Evolutionary conservation across 208 protist species (phyloP).

Genomic region (Leishmania tropica): DNA sequence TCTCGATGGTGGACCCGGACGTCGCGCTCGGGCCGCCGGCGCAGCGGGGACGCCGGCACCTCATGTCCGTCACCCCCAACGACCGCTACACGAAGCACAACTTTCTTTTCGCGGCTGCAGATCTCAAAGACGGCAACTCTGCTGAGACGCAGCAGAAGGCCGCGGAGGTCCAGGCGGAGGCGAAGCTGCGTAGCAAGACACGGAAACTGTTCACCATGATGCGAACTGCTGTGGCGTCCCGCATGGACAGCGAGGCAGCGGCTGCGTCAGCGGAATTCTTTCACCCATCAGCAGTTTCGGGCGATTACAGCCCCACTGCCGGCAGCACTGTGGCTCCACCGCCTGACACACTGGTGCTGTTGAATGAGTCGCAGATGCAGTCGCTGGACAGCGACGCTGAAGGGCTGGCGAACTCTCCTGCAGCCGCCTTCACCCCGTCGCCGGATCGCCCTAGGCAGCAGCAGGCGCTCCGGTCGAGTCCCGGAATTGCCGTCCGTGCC

Average conservation of each 20-base stretch:
- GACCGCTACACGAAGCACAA: conserved; percentile 74
- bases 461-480: background rate
- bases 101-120: conserved; percentile 79
- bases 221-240: conserved; percentile 31
- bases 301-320: conserved; percentile 6
- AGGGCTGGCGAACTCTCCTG: background rate
- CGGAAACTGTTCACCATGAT: conserved; percentile 69
- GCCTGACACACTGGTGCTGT: conserved; percentile 20
- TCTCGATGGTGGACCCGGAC: conserved; percentile 82
- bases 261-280: background rate
- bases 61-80: conserved; percentile 80
- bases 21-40: conserved; percentile 71
- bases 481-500: background rate
- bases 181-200: conserved; percentile 43
- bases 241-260: conserved; percentile 15
- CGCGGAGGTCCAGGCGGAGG: conserved; percentile 17
- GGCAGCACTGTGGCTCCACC: conserved; percentile 6
- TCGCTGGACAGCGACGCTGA: conserved; percentile 7
- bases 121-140: conserved; percentile 49
- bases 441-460: conserved; percentile 8
- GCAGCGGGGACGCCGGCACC: conserved; percentile 62
- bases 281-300: conserved; percentile 3
- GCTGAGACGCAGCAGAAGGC: conserved; percentile 38
- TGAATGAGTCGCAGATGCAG: conserved; percentile 23
- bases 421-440: conserved; percentile 2